phyloP scores from a whole-genome alignment of 2,329 filamentous ascomycete species.

The Trichoderma asperellum region DNA sequence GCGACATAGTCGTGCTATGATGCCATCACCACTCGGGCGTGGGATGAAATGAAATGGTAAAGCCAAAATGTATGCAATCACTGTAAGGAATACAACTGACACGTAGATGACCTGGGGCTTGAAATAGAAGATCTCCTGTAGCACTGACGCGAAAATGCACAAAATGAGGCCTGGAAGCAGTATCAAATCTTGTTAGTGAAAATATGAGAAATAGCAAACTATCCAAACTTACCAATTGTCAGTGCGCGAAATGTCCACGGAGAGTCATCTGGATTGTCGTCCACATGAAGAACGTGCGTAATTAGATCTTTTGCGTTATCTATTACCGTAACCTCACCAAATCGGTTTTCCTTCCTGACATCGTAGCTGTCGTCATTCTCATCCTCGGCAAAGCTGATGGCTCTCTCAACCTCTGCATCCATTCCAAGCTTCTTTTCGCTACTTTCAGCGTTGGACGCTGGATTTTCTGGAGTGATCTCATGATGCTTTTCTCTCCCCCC shows the following conservation, averaged over 20 bases:
- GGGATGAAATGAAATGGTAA: constrained; percentile 30
- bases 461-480: not conserved
- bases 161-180: constrained; percentile 31
- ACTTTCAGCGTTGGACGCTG: not conserved
- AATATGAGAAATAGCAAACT: not conserved
- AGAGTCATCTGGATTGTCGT: constrained; percentile 34
- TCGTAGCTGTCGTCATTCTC: not conserved
- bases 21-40: constrained; percentile 25
- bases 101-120: constrained; percentile 35
- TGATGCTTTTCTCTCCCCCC: not conserved
- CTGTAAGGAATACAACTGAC: constrained; percentile 35
- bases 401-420: not conserved
- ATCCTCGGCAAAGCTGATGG: not conserved
- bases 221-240: constrained; percentile 30
- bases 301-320: constrained; percentile 32
- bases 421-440: not conserved
- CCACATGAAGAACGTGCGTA: constrained; percentile 35
- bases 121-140: constrained; percentile 37
- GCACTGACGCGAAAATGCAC: constrained; percentile 33
- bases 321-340: constrained; percentile 10
- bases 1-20: constrained; percentile 5
- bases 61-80: constrained; percentile 29
- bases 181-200: not conserved
- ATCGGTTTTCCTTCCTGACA: not conserved
- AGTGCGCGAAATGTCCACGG: constrained; percentile 36